Base-by-base conservation (phyloP, 306 rosid genomes). In the Prunus armeniaca region DNA sequence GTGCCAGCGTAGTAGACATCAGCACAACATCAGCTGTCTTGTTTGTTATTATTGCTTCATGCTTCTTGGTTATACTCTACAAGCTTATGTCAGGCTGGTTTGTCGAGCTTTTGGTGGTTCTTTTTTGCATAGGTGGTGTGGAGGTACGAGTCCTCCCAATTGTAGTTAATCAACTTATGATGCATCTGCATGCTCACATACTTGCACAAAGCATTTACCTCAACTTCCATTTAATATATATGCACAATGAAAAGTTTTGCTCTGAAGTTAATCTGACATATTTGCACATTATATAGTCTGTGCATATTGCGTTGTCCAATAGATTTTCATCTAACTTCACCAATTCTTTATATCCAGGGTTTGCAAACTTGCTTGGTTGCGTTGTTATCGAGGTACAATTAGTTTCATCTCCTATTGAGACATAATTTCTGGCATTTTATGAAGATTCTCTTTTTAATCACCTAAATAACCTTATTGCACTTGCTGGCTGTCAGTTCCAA, bases 331-430 rank as follows among this genome's bases (percentile, higher is more conserved):
- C 79, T 85, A 67, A 86, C 72, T 74, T 63, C 75, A 19, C 58
- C 62, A 65, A 84, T 82, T 77, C 58, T 73, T 86, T 82, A 55
- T 78, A 52, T 86, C 79, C 87, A 95, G 99, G 99, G 99, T 9
- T 86, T 92, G 86, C 99, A 91, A 86, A 91, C 96, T 76, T 92
- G 99, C 85, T 82, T 89, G 90, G 98, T 91, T 72, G 91, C 98
- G 20, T 78, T 96, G 71, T 75, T 92, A 71, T 89, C 91, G 43
- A 91, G 99, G 99, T 92, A 75, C 41, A 73, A 3, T 61, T 43
- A 55, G 20, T 73, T 25, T 61, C 41, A 47, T 75, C 78, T 81
- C 76, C 76, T 17, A 67, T 67, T 41, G 25, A 64, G 54, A n/a
- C 41, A 17, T 69, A 55, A 62, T 64, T 55, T 68, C 47, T 30